phyloP scores from a whole-genome alignment of 1,284 basidiomycete species.

The Trichosporon sp. region DNA sequence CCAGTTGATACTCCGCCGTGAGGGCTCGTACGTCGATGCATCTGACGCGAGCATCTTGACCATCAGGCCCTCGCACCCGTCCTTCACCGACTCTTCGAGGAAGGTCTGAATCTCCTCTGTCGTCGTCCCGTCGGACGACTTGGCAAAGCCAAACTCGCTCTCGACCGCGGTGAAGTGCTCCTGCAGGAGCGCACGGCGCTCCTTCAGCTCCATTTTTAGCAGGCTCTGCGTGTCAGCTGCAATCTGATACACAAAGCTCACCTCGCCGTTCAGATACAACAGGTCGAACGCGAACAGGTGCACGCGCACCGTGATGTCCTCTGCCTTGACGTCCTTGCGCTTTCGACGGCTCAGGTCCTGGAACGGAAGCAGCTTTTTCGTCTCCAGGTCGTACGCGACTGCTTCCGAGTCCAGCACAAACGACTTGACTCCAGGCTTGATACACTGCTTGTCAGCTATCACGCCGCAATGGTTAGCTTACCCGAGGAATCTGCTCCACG shows the following conservation, averaged over 20 bases:
- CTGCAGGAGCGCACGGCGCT: conserved; percentile 69
- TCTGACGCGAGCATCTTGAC: conserved; percentile 95
- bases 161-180: conserved; percentile 76
- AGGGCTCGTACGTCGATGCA: conserved; percentile 91
- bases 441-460: conserved; percentile 57
- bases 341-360: conserved; percentile 81
- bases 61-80: conserved; percentile 98
- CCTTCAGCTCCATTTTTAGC: conserved; percentile 45
- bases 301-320: conserved; percentile 56
- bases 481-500: conserved; percentile 82
- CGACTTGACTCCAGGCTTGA: conserved; percentile 68
- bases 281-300: conserved; percentile 57
- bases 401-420: conserved; percentile 82
- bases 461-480: conserved; percentile 45
- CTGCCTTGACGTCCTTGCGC: conserved; percentile 71
- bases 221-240: conserved; percentile 37
- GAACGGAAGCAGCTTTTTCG: conserved; percentile 67
- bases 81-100: conserved; percentile 92
- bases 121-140: conserved; percentile 78
- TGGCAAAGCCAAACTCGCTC: conserved; percentile 90
- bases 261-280: conserved; percentile 55
- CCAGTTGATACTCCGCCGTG: conserved; percentile 93
- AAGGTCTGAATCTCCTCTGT: conserved; percentile 93
- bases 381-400: conserved; percentile 65
- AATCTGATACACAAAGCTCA: conserved; percentile 24